A percentile compares a stretch with the other conserved stretches of the same genome.
phyloP scores from a whole-genome alignment of 176 grass and related monocot species.

The Secale cereale region DNA sequence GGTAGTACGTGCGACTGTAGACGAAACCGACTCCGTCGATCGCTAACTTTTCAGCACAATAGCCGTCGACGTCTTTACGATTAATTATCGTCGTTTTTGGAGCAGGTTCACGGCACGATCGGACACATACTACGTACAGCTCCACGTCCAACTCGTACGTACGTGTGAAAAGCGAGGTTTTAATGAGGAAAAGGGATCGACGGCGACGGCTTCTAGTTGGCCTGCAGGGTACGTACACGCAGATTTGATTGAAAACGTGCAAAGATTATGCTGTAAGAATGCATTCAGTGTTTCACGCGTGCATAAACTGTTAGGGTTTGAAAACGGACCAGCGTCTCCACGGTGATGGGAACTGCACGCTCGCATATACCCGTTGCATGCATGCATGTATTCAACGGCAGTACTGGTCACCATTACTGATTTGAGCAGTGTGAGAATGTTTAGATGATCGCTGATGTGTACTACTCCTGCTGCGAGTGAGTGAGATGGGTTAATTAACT shows the following conservation, averaged over 20 bases:
- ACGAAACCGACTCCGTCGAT: neutral
- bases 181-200: neutral
- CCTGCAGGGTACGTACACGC: neutral
- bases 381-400: neutral
- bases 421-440: neutral
- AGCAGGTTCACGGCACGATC: slow-evolving; percentile 3
- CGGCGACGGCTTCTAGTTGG: neutral
- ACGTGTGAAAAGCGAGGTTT: neutral
- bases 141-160: neutral
- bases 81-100: slow-evolving; percentile 2
- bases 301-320: neutral
- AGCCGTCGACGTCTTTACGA: neutral
- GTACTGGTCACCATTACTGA: neutral
- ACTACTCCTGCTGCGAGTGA: neutral
- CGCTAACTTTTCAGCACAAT: neutral
- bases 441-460: neutral
- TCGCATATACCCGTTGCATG: neutral
- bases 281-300: neutral
- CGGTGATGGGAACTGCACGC: neutral
- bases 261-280: neutral
- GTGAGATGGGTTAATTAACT: neutral
- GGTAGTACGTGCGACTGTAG: neutral
- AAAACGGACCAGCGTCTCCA: neutral
- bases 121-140: neutral
- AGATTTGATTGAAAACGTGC: neutral